Evolutionary conservation across 345 rosid genomes (phyloP).

Genomic region (Barbarea vulgaris): DNA sequence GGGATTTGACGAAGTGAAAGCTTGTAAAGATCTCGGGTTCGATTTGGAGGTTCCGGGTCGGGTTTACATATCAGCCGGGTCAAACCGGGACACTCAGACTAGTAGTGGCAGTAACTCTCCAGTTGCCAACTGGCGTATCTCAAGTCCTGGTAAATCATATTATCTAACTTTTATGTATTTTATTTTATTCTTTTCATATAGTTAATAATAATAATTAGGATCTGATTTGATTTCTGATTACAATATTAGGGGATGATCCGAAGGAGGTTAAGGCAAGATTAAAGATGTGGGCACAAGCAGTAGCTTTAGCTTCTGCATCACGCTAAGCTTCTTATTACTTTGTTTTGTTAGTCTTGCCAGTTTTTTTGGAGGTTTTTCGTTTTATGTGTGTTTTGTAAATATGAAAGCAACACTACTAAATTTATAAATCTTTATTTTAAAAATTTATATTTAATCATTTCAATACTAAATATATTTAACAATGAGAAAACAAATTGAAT

Average conservation of each 20-base stretch:
- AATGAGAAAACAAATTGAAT: too few species aligned
- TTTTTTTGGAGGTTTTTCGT: too few species aligned
- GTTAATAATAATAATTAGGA: neutral
- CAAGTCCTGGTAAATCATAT: slow-evolving; percentile 68
- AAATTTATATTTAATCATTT: too few species aligned
- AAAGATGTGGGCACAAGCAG: slow-evolving; percentile 97
- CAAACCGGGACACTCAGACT: slow-evolving; percentile 59
- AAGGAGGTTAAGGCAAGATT: slow-evolving; percentile 92
- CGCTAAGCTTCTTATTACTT: slow-evolving; percentile 18
- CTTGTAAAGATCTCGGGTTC: slow-evolving; percentile 87
- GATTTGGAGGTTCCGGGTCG: slow-evolving; percentile 73
- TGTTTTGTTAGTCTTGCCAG: slow-evolving; percentile 20
- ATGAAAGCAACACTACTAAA: too few species aligned
- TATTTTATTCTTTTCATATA: neutral
- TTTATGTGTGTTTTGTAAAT: too few species aligned
- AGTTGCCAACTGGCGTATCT: slow-evolving; percentile 81
- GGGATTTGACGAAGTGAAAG: slow-evolving; percentile 85
- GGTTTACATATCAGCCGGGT: slow-evolving; percentile 39
- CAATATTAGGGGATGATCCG: slow-evolving; percentile 79
- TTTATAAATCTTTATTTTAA: too few species aligned
- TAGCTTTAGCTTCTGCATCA: slow-evolving; percentile 70
- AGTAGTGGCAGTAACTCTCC: slow-evolving; percentile 90
- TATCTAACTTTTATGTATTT: neutral
- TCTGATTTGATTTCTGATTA: neutral
- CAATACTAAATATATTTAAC: too few species aligned